A percentile compares a stretch with the other conserved stretches of the same genome.
Conservation (phyloP, 73 alveolate genomes). For the Tetrahymena elliotti region DNA sequence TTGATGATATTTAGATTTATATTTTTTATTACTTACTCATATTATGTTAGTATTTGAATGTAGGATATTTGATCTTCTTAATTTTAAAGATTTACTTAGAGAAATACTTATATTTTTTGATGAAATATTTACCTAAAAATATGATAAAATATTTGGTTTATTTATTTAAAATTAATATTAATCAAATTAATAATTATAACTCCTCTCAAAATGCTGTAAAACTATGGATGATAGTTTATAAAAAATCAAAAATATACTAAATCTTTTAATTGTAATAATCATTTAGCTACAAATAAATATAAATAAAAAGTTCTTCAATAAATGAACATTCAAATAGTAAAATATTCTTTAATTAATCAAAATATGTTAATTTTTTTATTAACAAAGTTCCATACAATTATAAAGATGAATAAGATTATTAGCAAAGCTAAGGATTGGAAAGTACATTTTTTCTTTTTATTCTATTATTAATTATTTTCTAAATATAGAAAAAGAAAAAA, state of each 20-base stretch:
- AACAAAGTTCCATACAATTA: background rate
- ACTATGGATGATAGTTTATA: background rate
- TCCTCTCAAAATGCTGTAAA: background rate
- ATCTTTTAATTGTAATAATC: background rate
- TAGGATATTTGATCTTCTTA: background rate
- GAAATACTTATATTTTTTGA: background rate
- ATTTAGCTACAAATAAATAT: no score
- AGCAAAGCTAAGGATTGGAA: no score
- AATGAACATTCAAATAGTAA: no score
- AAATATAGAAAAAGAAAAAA: no score
- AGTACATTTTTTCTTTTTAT: no score
- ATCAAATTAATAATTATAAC: background rate
- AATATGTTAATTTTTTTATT: no score
- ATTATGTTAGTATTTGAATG: background rate
- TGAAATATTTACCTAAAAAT: background rate
- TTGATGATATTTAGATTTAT: background rate
- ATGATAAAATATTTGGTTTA: background rate
- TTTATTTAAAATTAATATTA: background rate
- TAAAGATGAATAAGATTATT: no score
- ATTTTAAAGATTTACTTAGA: background rate
- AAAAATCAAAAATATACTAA: background rate
- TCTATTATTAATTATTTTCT: no score
- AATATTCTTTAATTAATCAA: no score
- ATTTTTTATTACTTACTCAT: background rate
- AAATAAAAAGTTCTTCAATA: background rate